Percentiles rank a stretch among this genome's conserved stretches.
These are phyloP conservation scores for Moesziomyces antarcticus DNA, from an alignment of 1,284 basidiomycete species.

Conservation along the genomic window DNA sequence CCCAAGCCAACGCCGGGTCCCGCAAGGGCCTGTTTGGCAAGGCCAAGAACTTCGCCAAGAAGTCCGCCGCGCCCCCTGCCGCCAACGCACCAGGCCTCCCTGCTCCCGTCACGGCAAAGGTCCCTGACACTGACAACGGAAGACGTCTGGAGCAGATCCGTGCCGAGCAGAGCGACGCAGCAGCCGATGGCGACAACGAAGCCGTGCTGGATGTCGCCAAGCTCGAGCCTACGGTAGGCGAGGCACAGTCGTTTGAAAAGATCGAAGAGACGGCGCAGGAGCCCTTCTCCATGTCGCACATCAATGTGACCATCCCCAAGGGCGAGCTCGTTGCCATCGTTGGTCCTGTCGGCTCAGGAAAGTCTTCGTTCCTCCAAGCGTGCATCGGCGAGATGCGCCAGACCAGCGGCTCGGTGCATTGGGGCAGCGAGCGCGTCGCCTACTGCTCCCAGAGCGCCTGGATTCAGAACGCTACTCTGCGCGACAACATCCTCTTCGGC, in stretches of 20 bases:
- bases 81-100: slow-evolving; percentile 34
- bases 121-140: slow-evolving; percentile 23
- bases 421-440: slow-evolving; percentile 70
- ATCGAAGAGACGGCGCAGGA: slow-evolving; percentile 25
- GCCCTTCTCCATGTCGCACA: slow-evolving; percentile 54
- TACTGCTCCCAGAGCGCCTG: slow-evolving; percentile 88
- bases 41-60: slow-evolving; percentile 31
- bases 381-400: slow-evolving; percentile 65
- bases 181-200: slow-evolving; percentile 29
- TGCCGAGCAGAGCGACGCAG: slow-evolving; percentile 33
- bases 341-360: slow-evolving; percentile 66
- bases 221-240: slow-evolving; percentile 24
- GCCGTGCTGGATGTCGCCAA: slow-evolving; percentile 30
- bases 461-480: slow-evolving; percentile 85
- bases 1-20: slow-evolving; percentile 3
- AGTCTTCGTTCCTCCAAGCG: slow-evolving; percentile 62
- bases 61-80: slow-evolving; percentile 20
- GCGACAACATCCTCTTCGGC: slow-evolving; percentile 71
- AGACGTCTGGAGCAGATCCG: slow-evolving; percentile 35
- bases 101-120: slow-evolving; percentile 22
- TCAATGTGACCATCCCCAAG: slow-evolving; percentile 48
- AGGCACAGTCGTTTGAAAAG: slow-evolving; percentile 22
- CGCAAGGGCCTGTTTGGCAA: slow-evolving; percentile 30
- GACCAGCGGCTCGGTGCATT: slow-evolving; percentile 53
- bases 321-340: slow-evolving; percentile 62